Percentiles rank a stretch among this genome's conserved stretches.
Evolutionary conservation across 2,329 filamentous ascomycete species (phyloP).

Genomic region (Xylaria sp.): DNA sequence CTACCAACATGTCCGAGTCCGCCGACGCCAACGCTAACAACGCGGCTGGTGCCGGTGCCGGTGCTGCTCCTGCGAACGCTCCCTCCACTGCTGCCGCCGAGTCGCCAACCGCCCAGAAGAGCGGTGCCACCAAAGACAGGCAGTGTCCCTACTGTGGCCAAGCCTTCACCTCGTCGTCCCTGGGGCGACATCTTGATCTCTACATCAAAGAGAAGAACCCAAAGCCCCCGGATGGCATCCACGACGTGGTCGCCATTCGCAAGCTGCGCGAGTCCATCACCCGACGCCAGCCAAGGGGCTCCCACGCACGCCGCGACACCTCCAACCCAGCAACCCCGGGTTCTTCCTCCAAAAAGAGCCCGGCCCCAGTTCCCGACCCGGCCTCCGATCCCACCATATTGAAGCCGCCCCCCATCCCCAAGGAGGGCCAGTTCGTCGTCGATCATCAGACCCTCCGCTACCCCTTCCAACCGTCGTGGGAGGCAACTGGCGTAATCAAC

Average conservation of each 20-base stretch:
- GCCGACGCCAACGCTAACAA: neutral
- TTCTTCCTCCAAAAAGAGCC: conserved; percentile 57
- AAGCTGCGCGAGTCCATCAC: conserved; percentile 88
- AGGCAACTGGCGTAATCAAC: conserved; percentile 81
- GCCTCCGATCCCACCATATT: conserved; percentile 51
- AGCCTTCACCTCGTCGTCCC: conserved; percentile 90
- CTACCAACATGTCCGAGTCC: conserved; percentile 32
- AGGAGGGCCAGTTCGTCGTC: conserved; percentile 56
- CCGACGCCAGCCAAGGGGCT: conserved; percentile 79
- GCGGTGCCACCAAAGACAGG: conserved; percentile 79
- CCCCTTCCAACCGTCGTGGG: conserved; percentile 72
- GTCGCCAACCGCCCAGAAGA: conserved; percentile 54
- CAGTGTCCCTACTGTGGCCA: conserved; percentile 89
- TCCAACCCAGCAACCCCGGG: conserved; percentile 69
- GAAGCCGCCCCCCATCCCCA: conserved; percentile 54
- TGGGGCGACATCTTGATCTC: conserved; percentile 91
- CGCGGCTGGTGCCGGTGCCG: conserved; percentile 1
- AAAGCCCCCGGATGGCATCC: conserved; percentile 84
- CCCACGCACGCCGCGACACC: conserved; percentile 67
- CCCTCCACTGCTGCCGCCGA: conserved; percentile 39
- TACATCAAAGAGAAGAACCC: conserved; percentile 96
- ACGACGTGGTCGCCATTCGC: conserved; percentile 89
- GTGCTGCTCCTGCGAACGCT: conserved; percentile 26
- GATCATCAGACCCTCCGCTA: conserved; percentile 65
- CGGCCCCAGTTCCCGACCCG: conserved; percentile 34